Evolutionary conservation across 1,284 basidiomycete species (phyloP).

Genomic region (Rhodotorula sp.): DNA sequence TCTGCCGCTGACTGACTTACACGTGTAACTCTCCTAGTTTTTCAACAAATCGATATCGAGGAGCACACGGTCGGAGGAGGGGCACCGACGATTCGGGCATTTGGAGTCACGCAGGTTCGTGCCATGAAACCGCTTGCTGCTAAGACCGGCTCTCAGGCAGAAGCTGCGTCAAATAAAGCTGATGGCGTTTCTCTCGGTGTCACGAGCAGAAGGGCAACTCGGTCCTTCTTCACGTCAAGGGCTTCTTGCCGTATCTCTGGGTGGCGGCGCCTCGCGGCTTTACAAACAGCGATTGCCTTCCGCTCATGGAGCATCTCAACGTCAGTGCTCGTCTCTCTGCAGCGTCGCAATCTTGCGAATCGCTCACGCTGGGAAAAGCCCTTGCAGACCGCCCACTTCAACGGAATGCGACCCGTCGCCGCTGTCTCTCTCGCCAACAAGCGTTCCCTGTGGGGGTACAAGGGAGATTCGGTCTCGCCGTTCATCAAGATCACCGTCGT

Average conservation of each 20-base stretch:
- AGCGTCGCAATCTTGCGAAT: too few relatives aligned
- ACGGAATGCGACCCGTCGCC: conserved; percentile 40
- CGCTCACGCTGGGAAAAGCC: too few relatives aligned
- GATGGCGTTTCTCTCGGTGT: too few relatives aligned
- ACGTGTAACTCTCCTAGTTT: conserved; percentile 51
- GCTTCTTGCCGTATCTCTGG: conserved; percentile 89
- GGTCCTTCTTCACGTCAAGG: conserved; percentile 73
- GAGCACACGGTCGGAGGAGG: conserved; percentile 61
- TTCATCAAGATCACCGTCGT: conserved; percentile 79
- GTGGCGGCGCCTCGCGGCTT: conserved; percentile 81
- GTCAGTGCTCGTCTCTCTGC: conserved; percentile 55
- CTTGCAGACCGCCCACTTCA: conserved; percentile 34
- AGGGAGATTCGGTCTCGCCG: conserved; percentile 69
- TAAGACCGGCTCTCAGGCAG: not conserved
- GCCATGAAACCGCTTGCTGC: not conserved
- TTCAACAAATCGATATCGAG: conserved; percentile 92
- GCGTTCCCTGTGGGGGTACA: conserved; percentile 79
- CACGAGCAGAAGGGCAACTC: conserved; percentile 66
- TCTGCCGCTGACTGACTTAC: too few relatives aligned
- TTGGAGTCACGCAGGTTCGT: conserved; percentile 77
- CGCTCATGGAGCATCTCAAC: conserved; percentile 71
- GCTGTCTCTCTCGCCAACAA: conserved; percentile 58
- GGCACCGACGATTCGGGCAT: conserved; percentile 67
- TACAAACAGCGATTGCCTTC: conserved; percentile 61
- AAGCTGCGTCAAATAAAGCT: not conserved